Evolutionary conservation across 805 yeast species (phyloP).

Genomic region (Maudiozyma bulderi): DNA sequence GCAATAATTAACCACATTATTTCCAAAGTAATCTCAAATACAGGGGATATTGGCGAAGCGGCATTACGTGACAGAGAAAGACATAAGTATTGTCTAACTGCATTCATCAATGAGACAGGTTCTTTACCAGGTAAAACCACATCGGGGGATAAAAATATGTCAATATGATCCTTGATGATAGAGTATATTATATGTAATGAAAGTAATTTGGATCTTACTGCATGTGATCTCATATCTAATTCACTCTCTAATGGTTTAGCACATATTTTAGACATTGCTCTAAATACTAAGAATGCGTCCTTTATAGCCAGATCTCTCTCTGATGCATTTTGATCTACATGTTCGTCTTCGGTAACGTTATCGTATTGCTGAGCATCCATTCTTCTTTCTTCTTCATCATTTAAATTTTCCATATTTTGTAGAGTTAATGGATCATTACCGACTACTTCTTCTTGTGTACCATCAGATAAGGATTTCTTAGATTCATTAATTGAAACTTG

Average conservation of each 20-base stretch:
- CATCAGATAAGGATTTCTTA: background rate
- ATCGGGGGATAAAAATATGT: slow-evolving; percentile 56
- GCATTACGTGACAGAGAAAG: slow-evolving; percentile 82
- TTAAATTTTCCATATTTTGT: slow-evolving; percentile 47
- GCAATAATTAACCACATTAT: slow-evolving; percentile 85
- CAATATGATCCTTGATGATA: slow-evolving; percentile 75
- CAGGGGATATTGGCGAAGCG: slow-evolving; percentile 82
- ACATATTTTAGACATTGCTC: slow-evolving; percentile 91
- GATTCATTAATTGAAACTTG: slow-evolving; percentile 3
- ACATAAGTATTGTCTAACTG: slow-evolving; percentile 77
- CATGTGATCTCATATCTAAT: slow-evolving; percentile 80
- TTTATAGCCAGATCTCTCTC: slow-evolving; percentile 63
- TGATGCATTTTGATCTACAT: slow-evolving; percentile 7
- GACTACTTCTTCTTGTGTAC: slow-evolving; percentile 1
- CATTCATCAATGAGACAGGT: slow-evolving; percentile 58
- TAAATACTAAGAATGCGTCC: slow-evolving; percentile 85
- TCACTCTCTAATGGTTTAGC: slow-evolving; percentile 74
- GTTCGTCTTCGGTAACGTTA: slow-evolving; percentile 3
- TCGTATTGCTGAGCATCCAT: slow-evolving; percentile 33
- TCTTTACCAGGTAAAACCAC: slow-evolving; percentile 47
- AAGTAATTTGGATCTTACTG: slow-evolving; percentile 81
- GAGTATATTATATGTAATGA: slow-evolving; percentile 84
- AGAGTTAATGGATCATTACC: slow-evolving; percentile 39
- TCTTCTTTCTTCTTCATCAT: slow-evolving; percentile 46
- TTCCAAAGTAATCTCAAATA: slow-evolving; percentile 83